A percentile compares a stretch with the other conserved stretches of the same genome.
Conservation (phyloP, 805 yeast species). For the Hanseniaspora osmophila region DNA sequence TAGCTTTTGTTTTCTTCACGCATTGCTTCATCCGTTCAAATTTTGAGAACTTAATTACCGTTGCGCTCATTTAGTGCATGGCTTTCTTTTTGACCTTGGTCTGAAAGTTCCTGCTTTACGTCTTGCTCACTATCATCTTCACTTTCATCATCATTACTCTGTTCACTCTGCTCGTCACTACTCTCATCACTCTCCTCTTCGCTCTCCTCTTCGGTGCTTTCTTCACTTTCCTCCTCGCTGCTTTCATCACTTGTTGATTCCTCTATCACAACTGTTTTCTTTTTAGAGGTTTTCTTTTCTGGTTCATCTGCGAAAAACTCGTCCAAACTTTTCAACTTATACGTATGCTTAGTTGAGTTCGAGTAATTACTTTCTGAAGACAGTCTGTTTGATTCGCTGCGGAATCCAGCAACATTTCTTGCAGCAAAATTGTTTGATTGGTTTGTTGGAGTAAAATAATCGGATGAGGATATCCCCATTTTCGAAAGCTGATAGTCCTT, state of each 20-base stretch:
- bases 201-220: slow-evolving; percentile 2
- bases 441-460: slow-evolving; percentile 5
- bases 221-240: slow-evolving; percentile 12
- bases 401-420: not conserved
- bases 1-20: no score
- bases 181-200: slow-evolving; percentile 5
- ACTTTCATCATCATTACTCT: not conserved
- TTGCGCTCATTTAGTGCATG: no score
- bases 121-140: not conserved
- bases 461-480: slow-evolving; percentile 21
- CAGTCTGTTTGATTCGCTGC: slow-evolving; percentile 2
- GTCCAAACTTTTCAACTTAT: slow-evolving; percentile 65
- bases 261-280: slow-evolving; percentile 16
- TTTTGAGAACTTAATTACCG: no score
- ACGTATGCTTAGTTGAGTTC: slow-evolving; percentile 23
- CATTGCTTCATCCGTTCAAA: no score
- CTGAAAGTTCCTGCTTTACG: no score
- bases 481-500: slow-evolving; percentile 27
- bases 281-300: slow-evolving; percentile 6
- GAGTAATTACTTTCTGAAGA: slow-evolving; percentile 6
- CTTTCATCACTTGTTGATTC: slow-evolving; percentile 15
- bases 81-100: no score
- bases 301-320: slow-evolving; percentile 56
- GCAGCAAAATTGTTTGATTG: not conserved
- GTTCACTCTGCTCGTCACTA: not conserved